Evolutionary conservation across 1,284 basidiomycete species (phyloP).

Genomic region (Cystobasidiaceae sp.): DNA sequence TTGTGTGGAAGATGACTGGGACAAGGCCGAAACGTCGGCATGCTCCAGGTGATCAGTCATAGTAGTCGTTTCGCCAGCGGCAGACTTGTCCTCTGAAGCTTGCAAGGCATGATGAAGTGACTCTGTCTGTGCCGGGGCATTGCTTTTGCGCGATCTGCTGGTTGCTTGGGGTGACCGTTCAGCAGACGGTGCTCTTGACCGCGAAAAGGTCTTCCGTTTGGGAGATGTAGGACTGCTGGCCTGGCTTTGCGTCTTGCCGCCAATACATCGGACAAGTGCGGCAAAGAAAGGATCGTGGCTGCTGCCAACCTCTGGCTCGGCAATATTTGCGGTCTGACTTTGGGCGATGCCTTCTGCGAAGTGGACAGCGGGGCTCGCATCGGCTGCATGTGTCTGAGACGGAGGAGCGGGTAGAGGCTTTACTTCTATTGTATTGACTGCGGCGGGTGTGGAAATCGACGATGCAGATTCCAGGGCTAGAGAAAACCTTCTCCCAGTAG

Average conservation of each 20-base stretch:
- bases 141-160: too few species aligned
- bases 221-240: neutral
- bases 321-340: too few species aligned
- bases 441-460: neutral
- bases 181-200: neutral
- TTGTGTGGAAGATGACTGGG: neutral
- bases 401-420: neutral
- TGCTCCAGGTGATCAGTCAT: too few species aligned
- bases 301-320: neutral
- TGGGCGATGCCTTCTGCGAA: too few species aligned
- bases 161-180: too few species aligned
- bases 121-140: too few species aligned
- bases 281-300: conserved; percentile 61
- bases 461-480: conserved; percentile 6
- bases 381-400: neutral
- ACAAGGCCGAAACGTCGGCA: neutral
- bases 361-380: too few species aligned
- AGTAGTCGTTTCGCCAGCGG: too few species aligned
- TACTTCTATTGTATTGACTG: neutral
- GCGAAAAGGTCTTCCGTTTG: neutral
- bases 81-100: conserved; percentile 48
- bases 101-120: neutral
- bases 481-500: conserved; percentile 18
- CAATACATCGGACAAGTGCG: conserved; percentile 41
- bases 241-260: conserved; percentile 51